Conservation (phyloP, 345 rosid species). For the Brassica carinata region DNA sequence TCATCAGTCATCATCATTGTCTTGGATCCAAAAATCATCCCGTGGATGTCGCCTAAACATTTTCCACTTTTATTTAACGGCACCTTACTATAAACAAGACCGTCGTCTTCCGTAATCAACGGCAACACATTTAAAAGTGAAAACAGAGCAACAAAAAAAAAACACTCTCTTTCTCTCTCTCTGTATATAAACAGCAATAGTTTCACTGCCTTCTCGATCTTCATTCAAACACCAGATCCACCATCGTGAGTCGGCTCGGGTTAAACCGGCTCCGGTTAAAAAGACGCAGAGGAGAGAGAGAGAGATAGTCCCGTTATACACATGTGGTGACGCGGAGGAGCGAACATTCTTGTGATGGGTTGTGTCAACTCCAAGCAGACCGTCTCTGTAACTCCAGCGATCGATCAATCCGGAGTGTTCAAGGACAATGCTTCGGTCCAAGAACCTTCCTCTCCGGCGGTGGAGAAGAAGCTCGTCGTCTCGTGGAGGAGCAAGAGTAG, state of each 20-base stretch:
- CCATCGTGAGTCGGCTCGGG: neutral
- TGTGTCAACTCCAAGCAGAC: constrained; percentile 96
- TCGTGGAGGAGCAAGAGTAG: constrained; percentile 35
- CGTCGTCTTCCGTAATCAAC: constrained; percentile 43
- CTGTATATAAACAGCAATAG: neutral
- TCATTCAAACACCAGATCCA: constrained; percentile 2
- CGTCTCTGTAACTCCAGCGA: constrained; percentile 84
- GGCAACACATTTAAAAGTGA: neutral
- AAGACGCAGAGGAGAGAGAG: neutral
- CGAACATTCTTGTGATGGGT: constrained; percentile 56
- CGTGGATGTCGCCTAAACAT: constrained; percentile 37
- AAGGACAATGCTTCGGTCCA: constrained; percentile 43
- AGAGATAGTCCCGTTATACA: neutral
- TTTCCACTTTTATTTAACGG: neutral
- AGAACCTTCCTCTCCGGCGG: constrained; percentile 5
- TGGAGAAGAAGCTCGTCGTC: constrained; percentile 39
- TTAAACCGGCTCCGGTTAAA: neutral
- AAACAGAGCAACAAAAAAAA: neutral
- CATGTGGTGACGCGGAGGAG: constrained; percentile 12
- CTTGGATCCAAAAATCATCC: constrained; percentile 5
- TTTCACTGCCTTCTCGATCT: neutral
- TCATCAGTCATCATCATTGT: constrained; percentile 5
- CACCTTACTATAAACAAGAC: neutral
- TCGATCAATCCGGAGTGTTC: constrained; percentile 67
- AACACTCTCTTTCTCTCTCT: constrained; percentile 32